A percentile compares a stretch with the other conserved stretches of the same genome.
Evolutionary conservation across 257 asterid genomes (phyloP).

Genomic region (Phtheirospermum japonicum): DNA sequence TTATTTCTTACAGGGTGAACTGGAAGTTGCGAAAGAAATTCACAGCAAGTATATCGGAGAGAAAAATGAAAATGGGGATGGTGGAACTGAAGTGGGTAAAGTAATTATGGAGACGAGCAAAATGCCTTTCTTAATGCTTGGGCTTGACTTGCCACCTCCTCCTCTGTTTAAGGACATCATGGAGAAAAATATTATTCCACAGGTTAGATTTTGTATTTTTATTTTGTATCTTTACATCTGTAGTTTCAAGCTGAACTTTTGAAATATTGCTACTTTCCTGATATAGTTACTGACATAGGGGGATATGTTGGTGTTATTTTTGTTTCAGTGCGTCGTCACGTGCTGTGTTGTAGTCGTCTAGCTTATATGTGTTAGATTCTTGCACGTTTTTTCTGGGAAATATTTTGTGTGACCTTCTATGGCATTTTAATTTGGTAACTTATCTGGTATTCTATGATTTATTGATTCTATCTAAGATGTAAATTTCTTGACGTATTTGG

Average conservation of each 20-base stretch:
- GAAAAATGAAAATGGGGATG: no score
- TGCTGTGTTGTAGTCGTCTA: background rate
- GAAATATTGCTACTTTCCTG: background rate
- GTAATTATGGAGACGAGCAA: constrained; percentile 53
- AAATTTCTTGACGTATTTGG: constrained; percentile 6
- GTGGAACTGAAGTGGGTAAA: constrained; percentile 38
- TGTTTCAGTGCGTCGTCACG: background rate
- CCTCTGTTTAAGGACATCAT: constrained; percentile 89
- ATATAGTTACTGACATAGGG: no score
- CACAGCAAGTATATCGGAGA: constrained; percentile 44
- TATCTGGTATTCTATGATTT: no score
- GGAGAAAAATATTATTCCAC: constrained; percentile 99
- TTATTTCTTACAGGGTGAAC: constrained; percentile 66
- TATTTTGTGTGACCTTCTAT: constrained; percentile 4
- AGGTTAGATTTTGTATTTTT: constrained; percentile 41
- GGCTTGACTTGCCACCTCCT: constrained; percentile 96
- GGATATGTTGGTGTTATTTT: background rate
- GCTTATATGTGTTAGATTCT: background rate
- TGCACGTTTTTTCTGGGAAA: background rate
- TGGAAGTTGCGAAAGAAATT: constrained; percentile 82
- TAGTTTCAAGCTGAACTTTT: constrained; percentile 9
- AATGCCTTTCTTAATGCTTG: constrained; percentile 94
- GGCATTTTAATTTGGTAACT: no score
- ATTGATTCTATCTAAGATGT: constrained; percentile 13
- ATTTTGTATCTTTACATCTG: constrained; percentile 1